Evolutionary conservation across 2,329 filamentous ascomycete genomes (phyloP), one percentile per base, ranked within the genome.

Genomic region (Ceratocystis albifundus): DNA sequence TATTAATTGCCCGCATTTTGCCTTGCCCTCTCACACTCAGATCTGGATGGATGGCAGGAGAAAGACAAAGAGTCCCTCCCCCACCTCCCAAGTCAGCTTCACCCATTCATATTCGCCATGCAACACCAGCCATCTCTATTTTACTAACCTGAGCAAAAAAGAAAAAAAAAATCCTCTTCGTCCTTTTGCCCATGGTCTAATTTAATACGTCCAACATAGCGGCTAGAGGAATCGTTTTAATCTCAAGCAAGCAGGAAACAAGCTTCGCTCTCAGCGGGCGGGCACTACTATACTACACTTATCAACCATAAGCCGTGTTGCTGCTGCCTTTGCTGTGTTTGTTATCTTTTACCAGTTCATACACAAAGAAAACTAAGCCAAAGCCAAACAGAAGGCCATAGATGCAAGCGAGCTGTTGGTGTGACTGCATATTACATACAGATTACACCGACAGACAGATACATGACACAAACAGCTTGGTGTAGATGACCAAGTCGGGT

Each of bases 81-180:
- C 36, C 36, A 10, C 10, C 36, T 12, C 36, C 36, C 10, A 41
- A 41, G 36, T 41, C 36, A 41, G 36, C 36, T 41, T 41, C 36
- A 41, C 36, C 10, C 48, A 50, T 20, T n/a, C 20, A 50, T 50
- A 20, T 17, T 20, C 15, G n/a, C 22, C 22, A 50, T 50, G 48
- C 48, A 50, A 50, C 48, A 50, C 48, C 48, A 50, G 48, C 48
- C 48, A 50, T 50, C 48, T 50, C 48, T 22, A 50, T 50, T 50
- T 25, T 8, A 8, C n/a, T 25, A n/a, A 3, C 48, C 22, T 25
- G 48, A 3, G 8, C 22, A 20, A 25, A 50, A n/a, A n/a, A n/a
- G n/a, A n/a, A n/a, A n/a, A n/a, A n/a, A n/a, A n/a, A 20, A n/a
- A 25, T 57, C 20, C n/a, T 57, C 53, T 57, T 7, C 12, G 25